Conservation (phyloP, 768 basidiomycete genomes). For the Tremella yokohamensis region DNA sequence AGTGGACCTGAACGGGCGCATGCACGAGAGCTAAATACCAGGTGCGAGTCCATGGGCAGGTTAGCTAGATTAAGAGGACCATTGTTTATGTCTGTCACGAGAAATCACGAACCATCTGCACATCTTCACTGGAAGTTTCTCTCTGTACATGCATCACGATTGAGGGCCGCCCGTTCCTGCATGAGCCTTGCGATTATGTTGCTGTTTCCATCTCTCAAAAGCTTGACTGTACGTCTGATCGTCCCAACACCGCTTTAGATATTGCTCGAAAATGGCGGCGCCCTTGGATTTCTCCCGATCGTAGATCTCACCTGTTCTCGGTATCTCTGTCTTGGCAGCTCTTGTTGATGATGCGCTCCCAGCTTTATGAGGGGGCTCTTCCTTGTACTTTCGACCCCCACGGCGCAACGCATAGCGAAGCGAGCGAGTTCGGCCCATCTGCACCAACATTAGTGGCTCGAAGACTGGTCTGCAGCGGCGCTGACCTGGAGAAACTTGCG, state of each 20-base stretch:
- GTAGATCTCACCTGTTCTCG: constrained; percentile 42
- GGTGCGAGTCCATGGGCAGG: constrained; percentile 16
- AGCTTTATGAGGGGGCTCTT: not conserved
- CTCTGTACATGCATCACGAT: not conserved
- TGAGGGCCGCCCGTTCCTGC: no score
- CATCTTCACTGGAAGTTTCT: not conserved
- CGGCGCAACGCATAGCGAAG: constrained; percentile 45
- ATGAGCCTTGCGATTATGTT: not conserved
- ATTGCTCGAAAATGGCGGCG: constrained; percentile 35
- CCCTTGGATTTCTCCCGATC: constrained; percentile 45
- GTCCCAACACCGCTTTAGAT: constrained; percentile 32
- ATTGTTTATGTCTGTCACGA: no score
- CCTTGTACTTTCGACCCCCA: constrained; percentile 41
- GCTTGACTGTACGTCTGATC: constrained; percentile 33
- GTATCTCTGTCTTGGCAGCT: constrained; percentile 25
- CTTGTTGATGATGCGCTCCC: not conserved
- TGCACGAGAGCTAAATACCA: not conserved
- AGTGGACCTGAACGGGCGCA: constrained; percentile 12
- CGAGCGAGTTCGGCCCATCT: constrained; percentile 49
- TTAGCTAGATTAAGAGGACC: no score
- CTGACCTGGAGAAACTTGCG: constrained; percentile 41
- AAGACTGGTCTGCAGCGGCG: no score
- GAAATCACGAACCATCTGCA: not conserved
- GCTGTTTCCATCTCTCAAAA: constrained; percentile 16
- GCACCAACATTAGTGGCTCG: constrained; percentile 3